Evolutionary conservation across 2,329 filamentous ascomycete species (phyloP).

Genomic region (Penicillium sp.): DNA sequence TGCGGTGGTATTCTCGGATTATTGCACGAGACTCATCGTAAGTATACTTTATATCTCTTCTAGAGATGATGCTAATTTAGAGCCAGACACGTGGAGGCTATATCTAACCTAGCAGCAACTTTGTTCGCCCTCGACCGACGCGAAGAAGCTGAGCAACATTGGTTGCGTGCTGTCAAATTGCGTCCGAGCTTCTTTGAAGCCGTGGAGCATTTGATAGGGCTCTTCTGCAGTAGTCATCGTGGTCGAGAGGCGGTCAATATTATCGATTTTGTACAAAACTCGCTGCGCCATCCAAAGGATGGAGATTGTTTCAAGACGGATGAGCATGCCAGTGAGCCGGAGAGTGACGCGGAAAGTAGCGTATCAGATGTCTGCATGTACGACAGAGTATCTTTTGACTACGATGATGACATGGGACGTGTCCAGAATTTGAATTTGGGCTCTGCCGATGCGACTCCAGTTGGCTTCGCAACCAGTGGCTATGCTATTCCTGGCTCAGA

Average conservation of each 20-base stretch:
- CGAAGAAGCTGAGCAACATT: constrained; percentile 80
- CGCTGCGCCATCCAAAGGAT: constrained; percentile 58
- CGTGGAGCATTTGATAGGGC: constrained; percentile 86
- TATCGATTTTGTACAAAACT: constrained; percentile 79
- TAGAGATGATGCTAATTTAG: constrained; percentile 21
- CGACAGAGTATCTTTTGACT: constrained; percentile 60
- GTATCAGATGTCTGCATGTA: constrained; percentile 53
- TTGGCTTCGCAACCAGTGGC: constrained; percentile 73
- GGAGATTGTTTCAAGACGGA: constrained; percentile 50
- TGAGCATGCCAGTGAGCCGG: constrained; percentile 61
- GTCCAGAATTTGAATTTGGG: constrained; percentile 25
- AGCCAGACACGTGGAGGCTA: constrained; percentile 80
- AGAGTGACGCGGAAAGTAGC: constrained; percentile 57
- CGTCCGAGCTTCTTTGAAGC: constrained; percentile 91
- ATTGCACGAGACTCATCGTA: constrained; percentile 58
- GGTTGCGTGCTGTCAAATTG: constrained; percentile 78
- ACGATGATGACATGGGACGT: constrained; percentile 47
- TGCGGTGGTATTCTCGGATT: constrained; percentile 56
- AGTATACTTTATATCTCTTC: constrained; percentile 27
- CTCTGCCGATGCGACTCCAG: constrained; percentile 32
- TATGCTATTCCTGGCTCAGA: constrained; percentile 83
- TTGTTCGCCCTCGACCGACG: constrained; percentile 79
- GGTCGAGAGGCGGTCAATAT: constrained; percentile 82
- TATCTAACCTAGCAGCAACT: constrained; percentile 89
- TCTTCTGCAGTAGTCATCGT: constrained; percentile 79